Evolutionary conservation across 2,329 filamentous ascomycete genomes (phyloP), one percentile per base, ranked within the genome.

Genomic region (Aspergillus sp.): DNA sequence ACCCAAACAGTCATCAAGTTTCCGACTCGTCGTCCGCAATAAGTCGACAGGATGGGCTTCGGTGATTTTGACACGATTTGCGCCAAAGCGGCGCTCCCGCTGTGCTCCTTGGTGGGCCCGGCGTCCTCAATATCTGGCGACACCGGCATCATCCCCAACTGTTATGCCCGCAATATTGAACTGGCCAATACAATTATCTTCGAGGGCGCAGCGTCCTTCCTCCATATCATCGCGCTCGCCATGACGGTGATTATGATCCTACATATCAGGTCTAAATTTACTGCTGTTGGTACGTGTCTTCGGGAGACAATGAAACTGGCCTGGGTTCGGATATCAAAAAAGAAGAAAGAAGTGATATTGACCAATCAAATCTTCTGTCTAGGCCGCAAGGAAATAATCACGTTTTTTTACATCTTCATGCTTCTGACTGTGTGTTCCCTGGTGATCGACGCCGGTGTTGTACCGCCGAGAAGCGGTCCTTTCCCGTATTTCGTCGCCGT

Each of bases 221-320:
- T 95, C 80, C 95, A 99, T 77, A 98, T 99, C 67, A 81, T 90
- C 58, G 91, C 94, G 14, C 82, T 99, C 60, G 81, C 88, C 68
- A 97, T 99, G 94, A 96, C 92, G 4, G 90, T 94, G 9, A 89
- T 96, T 71, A 99, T 99, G 95, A 92, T 99, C 63, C 83, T 99
- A 65, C 95, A 99, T 77, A 91, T 99, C 63, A 87, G 95, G 69
- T 94, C 91, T 70, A 99, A 99, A 80, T 99, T 99, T 77, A 99
- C 95, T 22, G 95, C 95, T 70, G 95, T 99, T 69, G 94, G 91
- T 94, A 84, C 60, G 90, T 73, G 49, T 55, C 49, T 22, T 42
- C 45, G 20, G 9, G 22, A 24, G 45, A 47, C 45, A 24, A 47
- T 47, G 36, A 42, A 16, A 42, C 16, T 42, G 6, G 3, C 36